Conservation (phyloP, 495 filamentous ascomycete species). For the Lepidopterella palustris region DNA sequence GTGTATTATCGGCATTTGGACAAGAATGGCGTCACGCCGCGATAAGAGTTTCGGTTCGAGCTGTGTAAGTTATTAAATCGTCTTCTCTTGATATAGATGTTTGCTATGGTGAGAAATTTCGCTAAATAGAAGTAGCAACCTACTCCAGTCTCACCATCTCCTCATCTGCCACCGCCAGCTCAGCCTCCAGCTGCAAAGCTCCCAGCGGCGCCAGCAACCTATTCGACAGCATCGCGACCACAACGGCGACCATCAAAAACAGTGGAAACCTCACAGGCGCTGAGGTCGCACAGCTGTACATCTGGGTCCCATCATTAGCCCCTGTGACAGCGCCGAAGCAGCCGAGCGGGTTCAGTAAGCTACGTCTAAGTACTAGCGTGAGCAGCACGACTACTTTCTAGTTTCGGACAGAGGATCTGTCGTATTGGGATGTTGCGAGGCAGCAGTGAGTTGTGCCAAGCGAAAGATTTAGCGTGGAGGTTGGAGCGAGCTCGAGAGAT, state of each 20-base stretch:
- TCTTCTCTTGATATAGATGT: not conserved
- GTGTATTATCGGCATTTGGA: slow-evolving; percentile 52
- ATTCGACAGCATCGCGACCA: slow-evolving; percentile 41
- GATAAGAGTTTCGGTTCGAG: slow-evolving; percentile 47
- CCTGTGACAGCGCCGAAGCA: slow-evolving; percentile 43
- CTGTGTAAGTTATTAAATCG: slow-evolving; percentile 30
- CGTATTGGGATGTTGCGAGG: slow-evolving; percentile 47
- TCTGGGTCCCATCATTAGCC: slow-evolving; percentile 29
- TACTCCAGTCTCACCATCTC: slow-evolving; percentile 30
- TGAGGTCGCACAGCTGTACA: slow-evolving; percentile 56
- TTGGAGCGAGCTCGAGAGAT: slow-evolving; percentile 50
- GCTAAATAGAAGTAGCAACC: slow-evolving; percentile 5
- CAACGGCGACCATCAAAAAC: slow-evolving; percentile 47
- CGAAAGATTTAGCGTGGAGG: slow-evolving; percentile 42
- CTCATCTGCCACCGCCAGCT: slow-evolving; percentile 15
- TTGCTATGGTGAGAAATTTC: not conserved
- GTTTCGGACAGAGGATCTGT: slow-evolving; percentile 49
- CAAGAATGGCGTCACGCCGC: slow-evolving; percentile 39
- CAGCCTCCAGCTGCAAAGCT: slow-evolving; percentile 8
- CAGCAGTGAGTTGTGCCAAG: slow-evolving; percentile 50
- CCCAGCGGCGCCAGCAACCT: slow-evolving; percentile 29
- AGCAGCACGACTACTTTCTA: slow-evolving; percentile 43
- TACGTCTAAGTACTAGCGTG: slow-evolving; percentile 42
- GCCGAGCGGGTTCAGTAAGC: slow-evolving; percentile 54
- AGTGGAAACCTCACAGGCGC: slow-evolving; percentile 46